A percentile compares a stretch with the other conserved stretches of the same genome.
These are phyloP conservation scores for Cetraspora pellucida DNA, from an alignment of 192 early-diverging fungal species.

Conservation along the genomic window DNA sequence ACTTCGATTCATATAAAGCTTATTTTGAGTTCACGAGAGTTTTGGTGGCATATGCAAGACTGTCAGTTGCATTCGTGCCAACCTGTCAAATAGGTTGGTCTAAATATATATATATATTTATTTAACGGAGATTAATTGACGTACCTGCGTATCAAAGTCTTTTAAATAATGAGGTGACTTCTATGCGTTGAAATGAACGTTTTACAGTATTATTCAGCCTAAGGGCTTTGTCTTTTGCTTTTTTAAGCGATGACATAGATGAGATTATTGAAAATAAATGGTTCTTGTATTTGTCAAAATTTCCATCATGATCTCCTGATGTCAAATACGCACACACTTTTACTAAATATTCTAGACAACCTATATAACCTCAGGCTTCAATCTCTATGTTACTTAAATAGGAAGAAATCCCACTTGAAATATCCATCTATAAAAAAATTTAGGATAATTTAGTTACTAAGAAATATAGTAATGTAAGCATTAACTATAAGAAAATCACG, in stretches of 20 bases:
- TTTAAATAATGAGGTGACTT: conserved; percentile 36
- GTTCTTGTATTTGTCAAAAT: conserved; percentile 30
- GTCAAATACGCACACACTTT: conserved; percentile 35
- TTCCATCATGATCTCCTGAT: conserved; percentile 33
- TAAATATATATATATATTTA: conserved; percentile 16
- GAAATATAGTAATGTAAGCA: no score
- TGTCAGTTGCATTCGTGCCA: conserved; percentile 6
- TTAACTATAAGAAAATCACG: no score
- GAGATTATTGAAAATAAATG: conserved; percentile 24
- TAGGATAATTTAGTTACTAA: conserved; percentile 23
- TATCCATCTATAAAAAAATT: conserved; percentile 33
- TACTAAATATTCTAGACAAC: conserved; percentile 32
- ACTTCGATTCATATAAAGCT: not conserved
- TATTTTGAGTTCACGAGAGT: not conserved
- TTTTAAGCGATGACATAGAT: conserved; percentile 25
- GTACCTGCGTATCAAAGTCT: conserved; percentile 36
- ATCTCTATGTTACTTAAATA: conserved; percentile 31
- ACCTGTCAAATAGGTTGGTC: conserved; percentile 27
- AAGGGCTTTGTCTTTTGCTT: conserved; percentile 30
- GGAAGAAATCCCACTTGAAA: conserved; percentile 37
- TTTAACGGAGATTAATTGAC: conserved; percentile 12
- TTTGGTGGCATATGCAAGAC: conserved; percentile 10
- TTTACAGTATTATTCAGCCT: conserved; percentile 19
- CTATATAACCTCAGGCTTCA: conserved; percentile 33
- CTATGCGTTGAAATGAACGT: conserved; percentile 32